Base-by-base conservation (phyloP, 176 grass and related monocot genomes). In the Puya raimondii region DNA sequence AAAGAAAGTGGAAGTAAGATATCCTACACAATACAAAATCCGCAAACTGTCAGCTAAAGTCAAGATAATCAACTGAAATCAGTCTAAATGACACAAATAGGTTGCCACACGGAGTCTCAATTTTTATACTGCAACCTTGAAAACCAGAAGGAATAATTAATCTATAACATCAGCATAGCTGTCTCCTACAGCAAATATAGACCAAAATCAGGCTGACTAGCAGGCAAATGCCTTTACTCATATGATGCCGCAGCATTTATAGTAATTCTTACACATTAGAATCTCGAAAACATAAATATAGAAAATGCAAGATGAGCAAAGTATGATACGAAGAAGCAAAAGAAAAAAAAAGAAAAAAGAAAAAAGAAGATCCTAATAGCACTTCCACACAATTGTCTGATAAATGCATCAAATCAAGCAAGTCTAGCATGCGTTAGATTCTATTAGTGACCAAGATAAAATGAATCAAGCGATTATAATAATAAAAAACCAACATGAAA, bases 401-500 rank as follows among this genome's bases (percentile, higher is more conserved):
- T 59, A 20, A 17, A 59, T 59, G 20, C 20, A 18, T 18, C 54
- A 21, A 59, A 4, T 17, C n/a, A 59, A 59, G 54, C 33, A 59
- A 59, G n/a, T 59, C 15, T 59, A 10, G 7, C 54, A 17, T 59
- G 7, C 13, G 21, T 59, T 59, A 15, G 15, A 17, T 18, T 59
- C 54, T 59, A 18, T 59, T 9, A 20, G 20, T 20, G 15, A 59
- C n/a, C n/a, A 17, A 59, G n/a, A 59, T 42, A 42, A 42, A 16
- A 18, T 59, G 9, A 4, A 59, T 70, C 54, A 49, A 74, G 22
- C 64, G 23, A 80, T 70, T 56, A 49, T 23, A 13, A 63, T 48
- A 49, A 78, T 70, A 65, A 66, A 64, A 13, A 12, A 80, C 76
- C 12, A 54, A n/a, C 67, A 64, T 4, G 63, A 76, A 69, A 76